Base-by-base conservation (phyloP, 2,329 filamentous ascomycete species). In the Paecilomyces variotii region DNA sequence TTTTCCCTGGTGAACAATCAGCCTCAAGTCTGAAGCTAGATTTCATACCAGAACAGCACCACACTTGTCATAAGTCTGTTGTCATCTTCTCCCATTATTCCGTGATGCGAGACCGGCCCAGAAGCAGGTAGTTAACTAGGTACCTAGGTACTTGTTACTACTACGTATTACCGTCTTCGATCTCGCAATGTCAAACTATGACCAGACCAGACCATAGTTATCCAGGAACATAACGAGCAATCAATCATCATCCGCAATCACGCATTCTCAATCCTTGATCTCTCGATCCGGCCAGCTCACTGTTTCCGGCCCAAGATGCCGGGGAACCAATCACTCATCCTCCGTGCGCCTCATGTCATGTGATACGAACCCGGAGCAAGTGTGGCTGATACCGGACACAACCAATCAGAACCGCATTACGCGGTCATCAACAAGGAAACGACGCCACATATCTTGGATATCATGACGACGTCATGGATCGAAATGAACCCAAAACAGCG, bases 401-500 rank as follows among this genome's bases (percentile, higher is more conserved):
- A n/a, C 39, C 35, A 45, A 45, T 45, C 35, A 45, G 30, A 10
- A 10, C 5, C 4, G 1, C 35, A n/a, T 14, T 39, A 4, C 35
- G 62, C 28, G 61, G 28, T 50, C 26, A 19, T 53, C 25, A 34
- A 52, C 34, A n/a, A 52, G 10, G 32, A 3, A 57, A 35, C 24
- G 51, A 56, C 35, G 35, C 35, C 35, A 45, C 35, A 45, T 12
- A n/a, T 45, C 35, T 2, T 19, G 12, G 35, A 45, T 45, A 45
- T 45, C 35, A 45, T 45, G 35, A 45, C 35, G 35, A 45, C 35
- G 35, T 45, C 35, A 45, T 45, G 14, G 35, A 45, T 6, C 19
- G 19, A 19, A 19, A 19, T 19, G 19, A 19, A 19, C 19, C 19
- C 19, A 19, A 19, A 19, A 19, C 19, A 19, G 19, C 19, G 19